phyloP scores from a whole-genome alignment of 164 flowering plant species.

The Vitis rotundifolia region DNA sequence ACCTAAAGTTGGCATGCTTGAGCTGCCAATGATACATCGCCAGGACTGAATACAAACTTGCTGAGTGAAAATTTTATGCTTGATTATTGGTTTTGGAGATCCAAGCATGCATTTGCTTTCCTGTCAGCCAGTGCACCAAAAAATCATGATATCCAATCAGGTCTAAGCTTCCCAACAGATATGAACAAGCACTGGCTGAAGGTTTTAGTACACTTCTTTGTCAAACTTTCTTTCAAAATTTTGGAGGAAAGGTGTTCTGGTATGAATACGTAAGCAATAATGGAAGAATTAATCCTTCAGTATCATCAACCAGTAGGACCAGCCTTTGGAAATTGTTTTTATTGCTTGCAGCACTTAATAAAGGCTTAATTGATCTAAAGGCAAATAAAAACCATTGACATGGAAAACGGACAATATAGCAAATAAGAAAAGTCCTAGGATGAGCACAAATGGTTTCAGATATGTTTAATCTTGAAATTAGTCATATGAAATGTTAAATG shows the following conservation, averaged over 20 bases:
- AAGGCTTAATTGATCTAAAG: too few species aligned
- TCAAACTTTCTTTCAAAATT: not conserved
- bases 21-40: slow-evolving; percentile 29
- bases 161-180: slow-evolving; percentile 10
- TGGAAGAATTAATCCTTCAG: not conserved
- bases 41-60: slow-evolving; percentile 31
- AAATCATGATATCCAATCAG: slow-evolving; percentile 26
- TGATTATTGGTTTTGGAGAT: slow-evolving; percentile 37
- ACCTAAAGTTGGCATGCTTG: slow-evolving; percentile 26
- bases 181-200: slow-evolving; percentile 2
- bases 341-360: not conserved
- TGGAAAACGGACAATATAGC: too few species aligned
- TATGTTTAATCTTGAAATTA: not conserved
- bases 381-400: too few species aligned
- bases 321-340: not conserved
- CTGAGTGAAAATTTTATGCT: slow-evolving; percentile 37
- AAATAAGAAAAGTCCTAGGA: too few species aligned
- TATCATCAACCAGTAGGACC: not conserved
- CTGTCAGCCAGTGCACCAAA: slow-evolving; percentile 46
- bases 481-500: not conserved
- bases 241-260: not conserved
- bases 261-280: not conserved
- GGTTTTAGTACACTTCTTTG: too few species aligned
- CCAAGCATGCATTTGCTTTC: slow-evolving; percentile 61
- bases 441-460: too few species aligned